phyloP scores from a whole-genome alignment of 78 protist genomes.

The Dictyostelium discoideum region DNA sequence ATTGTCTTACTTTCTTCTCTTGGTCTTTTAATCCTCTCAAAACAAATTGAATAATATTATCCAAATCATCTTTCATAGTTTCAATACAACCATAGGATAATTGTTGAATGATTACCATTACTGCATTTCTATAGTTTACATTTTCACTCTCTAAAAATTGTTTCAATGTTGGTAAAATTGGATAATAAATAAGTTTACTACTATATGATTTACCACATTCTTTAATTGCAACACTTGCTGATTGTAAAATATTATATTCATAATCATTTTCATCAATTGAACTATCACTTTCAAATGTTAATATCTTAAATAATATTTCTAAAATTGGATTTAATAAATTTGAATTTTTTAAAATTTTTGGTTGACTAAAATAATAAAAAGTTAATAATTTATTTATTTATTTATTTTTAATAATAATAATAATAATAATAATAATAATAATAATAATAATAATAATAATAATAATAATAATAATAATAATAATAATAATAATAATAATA shows the following conservation, averaged over 20 bases:
- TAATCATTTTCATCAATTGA: conserved; percentile 28
- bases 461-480: neutral
- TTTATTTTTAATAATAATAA: neutral
- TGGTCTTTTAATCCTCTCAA: conserved; percentile 9
- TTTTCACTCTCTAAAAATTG: neutral
- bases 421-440: too few species aligned
- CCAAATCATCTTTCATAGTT: conserved; percentile 52
- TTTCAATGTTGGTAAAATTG: conserved; percentile 11
- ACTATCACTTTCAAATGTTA: neutral
- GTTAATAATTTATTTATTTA: too few species aligned
- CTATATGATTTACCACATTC: conserved; percentile 29
- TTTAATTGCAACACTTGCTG: conserved; percentile 42
- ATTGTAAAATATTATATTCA: conserved; percentile 16
- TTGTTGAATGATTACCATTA: conserved; percentile 31
- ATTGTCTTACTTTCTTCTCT: conserved; percentile 19
- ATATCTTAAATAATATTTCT: neutral
- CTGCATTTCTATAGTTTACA: neutral
- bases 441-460: neutral
- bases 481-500: too few species aligned
- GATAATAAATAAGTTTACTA: conserved; percentile 7
- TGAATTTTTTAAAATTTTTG: conserved; percentile 5
- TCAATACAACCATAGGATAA: conserved; percentile 62
- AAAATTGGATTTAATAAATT: conserved; percentile 41
- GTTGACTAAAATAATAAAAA: conserved; percentile 20
- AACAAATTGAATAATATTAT: neutral